Conservation (phyloP, 2,329 filamentous ascomycete species). For the Aspergillus amoenus region DNA sequence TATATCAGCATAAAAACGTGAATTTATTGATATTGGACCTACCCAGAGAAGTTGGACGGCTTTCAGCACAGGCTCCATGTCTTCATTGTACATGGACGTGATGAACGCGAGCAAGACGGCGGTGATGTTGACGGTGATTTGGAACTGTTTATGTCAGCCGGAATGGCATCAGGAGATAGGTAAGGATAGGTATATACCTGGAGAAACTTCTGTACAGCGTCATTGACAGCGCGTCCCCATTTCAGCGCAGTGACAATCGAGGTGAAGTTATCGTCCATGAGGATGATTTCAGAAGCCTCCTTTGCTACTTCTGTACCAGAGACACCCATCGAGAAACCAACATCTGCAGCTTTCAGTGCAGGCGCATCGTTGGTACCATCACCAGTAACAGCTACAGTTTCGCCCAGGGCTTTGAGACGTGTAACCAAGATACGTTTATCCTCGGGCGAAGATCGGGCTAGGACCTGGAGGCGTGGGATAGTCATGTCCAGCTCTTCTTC, state of each 20-base stretch:
- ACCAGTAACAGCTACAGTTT: slow-evolving; percentile 79
- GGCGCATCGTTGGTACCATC: slow-evolving; percentile 84
- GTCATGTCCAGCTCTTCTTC: slow-evolving; percentile 65
- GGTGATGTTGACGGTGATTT: slow-evolving; percentile 63
- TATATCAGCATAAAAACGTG: too few relatives aligned
- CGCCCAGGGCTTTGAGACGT: slow-evolving; percentile 68
- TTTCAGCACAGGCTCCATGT: slow-evolving; percentile 61
- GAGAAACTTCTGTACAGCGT: slow-evolving; percentile 74
- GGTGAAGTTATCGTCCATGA: slow-evolving; percentile 85
- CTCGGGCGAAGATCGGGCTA: slow-evolving; percentile 72
- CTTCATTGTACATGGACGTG: slow-evolving; percentile 57
- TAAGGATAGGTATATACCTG: slow-evolving; percentile 27
- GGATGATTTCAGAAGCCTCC: slow-evolving; percentile 79
- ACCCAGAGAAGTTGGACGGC: slow-evolving; percentile 67
- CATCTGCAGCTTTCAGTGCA: slow-evolving; percentile 75
- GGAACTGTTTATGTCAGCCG: slow-evolving; percentile 29
- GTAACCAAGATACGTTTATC: slow-evolving; percentile 74
- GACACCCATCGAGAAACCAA: slow-evolving; percentile 85
- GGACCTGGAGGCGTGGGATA: slow-evolving; percentile 68
- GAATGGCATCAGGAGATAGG: background rate
- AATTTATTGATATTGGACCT: fast-evolving
- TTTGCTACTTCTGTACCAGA: slow-evolving; percentile 81
- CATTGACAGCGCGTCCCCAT: slow-evolving; percentile 76
- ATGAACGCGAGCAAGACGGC: slow-evolving; percentile 66
- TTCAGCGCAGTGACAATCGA: slow-evolving; percentile 80